A percentile compares a stretch with the other conserved stretches of the same genome.
phyloP scores from a whole-genome alignment of 202 grass and related monocot genomes.

The Setaria viridis region DNA sequence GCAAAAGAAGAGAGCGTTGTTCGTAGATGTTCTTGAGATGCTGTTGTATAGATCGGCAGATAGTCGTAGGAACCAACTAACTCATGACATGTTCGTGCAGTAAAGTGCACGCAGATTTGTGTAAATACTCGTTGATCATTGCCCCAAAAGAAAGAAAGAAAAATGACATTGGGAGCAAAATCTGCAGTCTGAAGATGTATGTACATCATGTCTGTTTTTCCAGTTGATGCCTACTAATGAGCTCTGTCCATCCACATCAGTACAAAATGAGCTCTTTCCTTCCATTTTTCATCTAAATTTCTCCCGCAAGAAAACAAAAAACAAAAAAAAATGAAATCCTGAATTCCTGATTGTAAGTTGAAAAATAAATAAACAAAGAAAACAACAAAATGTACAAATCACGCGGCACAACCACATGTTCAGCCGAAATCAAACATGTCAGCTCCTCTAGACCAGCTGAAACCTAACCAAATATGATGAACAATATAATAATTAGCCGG shows the following conservation, averaged over 20 bases:
- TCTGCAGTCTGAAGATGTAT: constrained; percentile 20
- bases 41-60: constrained; percentile 46
- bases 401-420: constrained; percentile 35
- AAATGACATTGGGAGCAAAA: neutral
- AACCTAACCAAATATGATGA: constrained; percentile 15
- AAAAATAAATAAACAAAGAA: neutral
- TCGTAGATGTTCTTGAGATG: constrained; percentile 29
- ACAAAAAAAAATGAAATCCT: neutral
- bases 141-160: neutral
- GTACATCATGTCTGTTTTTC: neutral
- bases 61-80: constrained; percentile 51
- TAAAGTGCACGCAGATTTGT: constrained; percentile 26
- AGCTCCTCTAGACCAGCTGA: constrained; percentile 39
- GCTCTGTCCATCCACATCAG: neutral
- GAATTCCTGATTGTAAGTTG: neutral
- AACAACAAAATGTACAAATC: constrained; percentile 33
- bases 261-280: neutral
- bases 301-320: neutral
- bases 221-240: neutral
- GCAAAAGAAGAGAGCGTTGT: neutral
- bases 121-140: constrained; percentile 29
- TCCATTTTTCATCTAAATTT: neutral
- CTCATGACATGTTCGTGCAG: constrained; percentile 7
- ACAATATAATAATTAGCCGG: constrained; percentile 41
- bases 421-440: neutral